Percentiles rank a stretch among this genome's conserved stretches.
Conservation (phyloP, 345 rosid genomes). For the Populus davidiana region DNA sequence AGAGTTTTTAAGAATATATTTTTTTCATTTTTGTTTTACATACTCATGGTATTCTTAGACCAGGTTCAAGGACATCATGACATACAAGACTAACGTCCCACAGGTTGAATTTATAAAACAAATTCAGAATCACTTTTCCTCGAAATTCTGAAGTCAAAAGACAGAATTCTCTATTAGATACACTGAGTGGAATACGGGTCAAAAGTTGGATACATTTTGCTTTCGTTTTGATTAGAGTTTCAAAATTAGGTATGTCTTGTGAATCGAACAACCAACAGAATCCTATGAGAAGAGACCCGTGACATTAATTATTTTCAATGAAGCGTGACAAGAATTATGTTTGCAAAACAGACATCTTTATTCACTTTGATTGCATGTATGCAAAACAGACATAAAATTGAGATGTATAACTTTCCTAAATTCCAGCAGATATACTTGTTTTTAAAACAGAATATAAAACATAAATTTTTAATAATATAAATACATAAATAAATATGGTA, state of each 20-base stretch:
- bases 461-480: too few relatives aligned
- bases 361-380: too few relatives aligned
- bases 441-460: too few relatives aligned
- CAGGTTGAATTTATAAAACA: too few relatives aligned
- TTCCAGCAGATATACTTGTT: too few relatives aligned
- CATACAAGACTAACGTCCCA: background rate
- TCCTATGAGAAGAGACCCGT: background rate
- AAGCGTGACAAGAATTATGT: too few relatives aligned
- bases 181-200: background rate
- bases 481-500: too few relatives aligned
- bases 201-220: background rate
- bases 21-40: background rate
- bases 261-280: background rate
- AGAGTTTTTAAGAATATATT: background rate
- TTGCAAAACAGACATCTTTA: too few relatives aligned
- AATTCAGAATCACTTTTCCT: background rate
- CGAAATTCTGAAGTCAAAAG: background rate
- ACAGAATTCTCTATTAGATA: background rate
- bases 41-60: background rate
- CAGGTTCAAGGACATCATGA: background rate
- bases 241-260: background rate
- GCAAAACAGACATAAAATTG: too few relatives aligned
- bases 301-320: too few relatives aligned
- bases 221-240: background rate
- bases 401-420: too few relatives aligned